These are phyloP conservation scores for Friedmanniomyces simplex DNA, from an alignment of 495 filamentous ascomycete species.

Conservation along the genomic window DNA sequence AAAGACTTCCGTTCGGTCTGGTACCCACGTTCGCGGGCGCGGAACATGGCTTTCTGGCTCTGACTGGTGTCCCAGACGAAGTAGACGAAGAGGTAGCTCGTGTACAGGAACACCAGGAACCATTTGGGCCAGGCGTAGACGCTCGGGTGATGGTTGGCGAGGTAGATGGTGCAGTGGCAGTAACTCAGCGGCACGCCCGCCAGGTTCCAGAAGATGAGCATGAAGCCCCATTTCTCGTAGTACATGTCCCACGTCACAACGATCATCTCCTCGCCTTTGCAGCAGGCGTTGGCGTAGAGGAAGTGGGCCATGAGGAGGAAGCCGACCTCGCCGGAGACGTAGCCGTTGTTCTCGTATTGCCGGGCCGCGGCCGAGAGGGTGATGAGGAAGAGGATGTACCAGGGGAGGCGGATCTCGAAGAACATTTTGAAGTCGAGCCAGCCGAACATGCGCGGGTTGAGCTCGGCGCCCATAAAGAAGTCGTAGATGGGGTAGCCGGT, in stretches of 20 bases:
- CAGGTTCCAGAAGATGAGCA: conserved; percentile 99
- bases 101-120: conserved; percentile 55
- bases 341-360: conserved; percentile 84
- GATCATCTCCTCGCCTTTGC: conserved; percentile 94
- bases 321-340: conserved; percentile 76
- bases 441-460: conserved; percentile 91
- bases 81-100: conserved; percentile 74
- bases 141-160: conserved; percentile 78
- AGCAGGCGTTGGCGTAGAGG: conserved; percentile 92
- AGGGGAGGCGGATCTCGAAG: conserved; percentile 93
- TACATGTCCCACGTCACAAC: conserved; percentile 97
- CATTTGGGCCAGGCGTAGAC: conserved; percentile 67
- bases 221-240: conserved; percentile 99
- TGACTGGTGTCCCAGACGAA: conserved; percentile 88
- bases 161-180: conserved; percentile 92
- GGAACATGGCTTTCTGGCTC: conserved; percentile 92
- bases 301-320: conserved; percentile 92
- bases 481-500: conserved; percentile 86
- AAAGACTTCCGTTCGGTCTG: conserved; percentile 66
- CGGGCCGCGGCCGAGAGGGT: conserved; percentile 66
- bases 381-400: conserved; percentile 84
- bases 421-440: conserved; percentile 99
- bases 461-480: conserved; percentile 98
- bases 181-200: conserved; percentile 91
- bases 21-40: conserved; percentile 67